These are phyloP conservation scores for Phymatotrichopsis omnivora DNA, from an alignment of 2,329 filamentous ascomycete genomes.

Conservation along the genomic window DNA sequence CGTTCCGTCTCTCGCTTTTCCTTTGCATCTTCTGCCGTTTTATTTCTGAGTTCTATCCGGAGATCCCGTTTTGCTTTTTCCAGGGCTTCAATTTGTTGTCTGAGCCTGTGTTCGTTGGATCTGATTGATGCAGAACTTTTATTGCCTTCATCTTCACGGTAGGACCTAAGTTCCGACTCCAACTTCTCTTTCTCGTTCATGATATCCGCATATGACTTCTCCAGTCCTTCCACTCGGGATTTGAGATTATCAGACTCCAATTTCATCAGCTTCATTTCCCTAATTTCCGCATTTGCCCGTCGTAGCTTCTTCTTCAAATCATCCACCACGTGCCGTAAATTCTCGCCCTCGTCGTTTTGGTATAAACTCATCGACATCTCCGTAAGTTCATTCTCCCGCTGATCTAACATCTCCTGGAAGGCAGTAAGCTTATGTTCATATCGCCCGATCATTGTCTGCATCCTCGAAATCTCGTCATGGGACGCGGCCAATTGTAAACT, in stretches of 20 bases:
- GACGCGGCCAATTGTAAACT: constrained; percentile 12
- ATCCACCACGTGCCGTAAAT: constrained; percentile 20
- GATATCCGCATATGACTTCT: constrained; percentile 15
- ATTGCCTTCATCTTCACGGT: constrained; percentile 15
- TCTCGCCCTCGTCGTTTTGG: constrained; percentile 19
- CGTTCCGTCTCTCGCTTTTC: constrained; percentile 26
- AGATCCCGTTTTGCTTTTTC: constrained; percentile 27
- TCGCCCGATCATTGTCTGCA: constrained; percentile 18
- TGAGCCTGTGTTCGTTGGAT: constrained; percentile 19
- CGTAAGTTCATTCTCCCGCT: constrained; percentile 25
- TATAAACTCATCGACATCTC: constrained; percentile 28
- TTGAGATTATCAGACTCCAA: constrained; percentile 21
- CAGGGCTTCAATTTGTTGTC: constrained; percentile 22
- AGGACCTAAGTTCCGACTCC: constrained; percentile 19
- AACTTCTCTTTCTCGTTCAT: constrained; percentile 22
- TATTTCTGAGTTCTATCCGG: constrained; percentile 23
- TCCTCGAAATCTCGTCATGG: constrained; percentile 19
- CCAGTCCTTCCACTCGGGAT: constrained; percentile 16
- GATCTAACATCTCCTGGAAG: constrained; percentile 24
- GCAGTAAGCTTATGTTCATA: constrained; percentile 21
- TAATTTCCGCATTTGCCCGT: constrained; percentile 22
- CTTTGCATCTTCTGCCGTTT: constrained; percentile 21
- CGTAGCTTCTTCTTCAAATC: constrained; percentile 26
- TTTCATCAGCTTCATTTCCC: constrained; percentile 20
- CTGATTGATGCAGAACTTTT: constrained; percentile 14